These are phyloP conservation scores for Immersiporthe knoxdaviesiana DNA, from an alignment of 2,329 filamentous ascomycete species.

Conservation along the genomic window DNA sequence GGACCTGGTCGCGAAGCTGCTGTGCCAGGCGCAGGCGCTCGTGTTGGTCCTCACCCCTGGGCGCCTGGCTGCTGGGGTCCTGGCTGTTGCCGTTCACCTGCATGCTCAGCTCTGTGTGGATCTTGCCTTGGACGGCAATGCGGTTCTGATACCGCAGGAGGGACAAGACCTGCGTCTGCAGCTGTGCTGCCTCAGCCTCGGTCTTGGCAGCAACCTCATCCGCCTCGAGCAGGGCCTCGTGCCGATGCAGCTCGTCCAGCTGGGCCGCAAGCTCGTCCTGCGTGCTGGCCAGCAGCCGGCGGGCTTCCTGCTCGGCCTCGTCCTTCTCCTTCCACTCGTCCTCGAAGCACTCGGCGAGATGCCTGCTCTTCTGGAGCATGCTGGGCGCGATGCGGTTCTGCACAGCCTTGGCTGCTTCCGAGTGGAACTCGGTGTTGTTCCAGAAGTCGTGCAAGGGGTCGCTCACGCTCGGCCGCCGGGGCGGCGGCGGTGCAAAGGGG, in stretches of 20 bases:
- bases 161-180: constrained; percentile 42
- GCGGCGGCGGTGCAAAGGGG: constrained; percentile 66
- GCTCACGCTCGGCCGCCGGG: constrained; percentile 57
- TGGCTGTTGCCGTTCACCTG: constrained; percentile 47
- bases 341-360: constrained; percentile 72
- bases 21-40: constrained; percentile 62
- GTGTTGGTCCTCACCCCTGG: constrained; percentile 49
- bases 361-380: constrained; percentile 72
- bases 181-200: constrained; percentile 53
- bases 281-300: constrained; percentile 66
- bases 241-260: constrained; percentile 52
- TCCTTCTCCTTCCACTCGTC: constrained; percentile 77
- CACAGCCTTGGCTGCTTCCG: constrained; percentile 69
- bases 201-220: constrained; percentile 57
- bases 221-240: constrained; percentile 56
- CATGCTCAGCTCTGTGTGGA: constrained; percentile 54
- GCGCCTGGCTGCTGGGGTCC: constrained; percentile 36
- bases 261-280: constrained; percentile 69
- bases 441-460: constrained; percentile 49
- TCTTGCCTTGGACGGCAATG: constrained; percentile 55
- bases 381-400: constrained; percentile 70
- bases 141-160: constrained; percentile 53
- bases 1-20: constrained; percentile 59
- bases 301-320: constrained; percentile 68
- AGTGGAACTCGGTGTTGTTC: constrained; percentile 38